phyloP scores from a whole-genome alignment of 1,139 yeast genomes.

The Sugiyamaella paludigena region DNA sequence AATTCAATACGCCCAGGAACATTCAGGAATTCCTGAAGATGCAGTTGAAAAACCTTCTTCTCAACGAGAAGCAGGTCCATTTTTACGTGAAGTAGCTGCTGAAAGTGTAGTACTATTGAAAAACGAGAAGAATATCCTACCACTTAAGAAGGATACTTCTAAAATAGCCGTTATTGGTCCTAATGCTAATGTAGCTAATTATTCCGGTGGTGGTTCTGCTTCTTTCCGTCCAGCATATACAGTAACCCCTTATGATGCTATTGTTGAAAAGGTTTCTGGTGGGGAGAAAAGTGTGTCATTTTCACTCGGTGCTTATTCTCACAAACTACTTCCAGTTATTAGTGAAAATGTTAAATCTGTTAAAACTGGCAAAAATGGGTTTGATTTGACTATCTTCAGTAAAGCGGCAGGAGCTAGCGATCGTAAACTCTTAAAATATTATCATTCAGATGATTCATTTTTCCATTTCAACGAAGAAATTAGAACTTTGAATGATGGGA shows the following conservation, averaged over 20 bases:
- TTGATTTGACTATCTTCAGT: conserved; percentile 41
- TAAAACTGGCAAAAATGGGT: conserved; percentile 44
- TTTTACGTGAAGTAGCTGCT: conserved; percentile 49
- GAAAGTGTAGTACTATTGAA: conserved; percentile 53
- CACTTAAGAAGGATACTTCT: conserved; percentile 42
- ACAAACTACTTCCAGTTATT: conserved; percentile 7
- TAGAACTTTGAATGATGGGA: conserved; percentile 19
- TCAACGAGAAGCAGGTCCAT: conserved; percentile 45
- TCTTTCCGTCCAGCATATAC: conserved; percentile 47
- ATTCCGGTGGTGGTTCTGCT: conserved; percentile 57
- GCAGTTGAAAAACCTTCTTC: conserved; percentile 45
- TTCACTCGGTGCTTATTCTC: conserved; percentile 10
- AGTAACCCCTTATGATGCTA: conserved; percentile 48
- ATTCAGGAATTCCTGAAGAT: conserved; percentile 45
- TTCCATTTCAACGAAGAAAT: conserved; percentile 50
- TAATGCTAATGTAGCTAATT: conserved; percentile 45
- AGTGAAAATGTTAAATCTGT: conserved; percentile 11
- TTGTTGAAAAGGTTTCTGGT: conserved; percentile 37
- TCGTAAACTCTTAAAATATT: conserved; percentile 42
- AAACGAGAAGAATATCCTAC: conserved; percentile 47
- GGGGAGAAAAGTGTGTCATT: conserved; percentile 33
- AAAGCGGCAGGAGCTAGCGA: conserved; percentile 41
- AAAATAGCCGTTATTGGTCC: conserved; percentile 52
- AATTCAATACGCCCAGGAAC: conserved; percentile 43
- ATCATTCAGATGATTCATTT: conserved; percentile 39